Base-by-base conservation (phyloP, 2,329 filamentous ascomycete genomes). In the Trichoderma atroviride region DNA sequence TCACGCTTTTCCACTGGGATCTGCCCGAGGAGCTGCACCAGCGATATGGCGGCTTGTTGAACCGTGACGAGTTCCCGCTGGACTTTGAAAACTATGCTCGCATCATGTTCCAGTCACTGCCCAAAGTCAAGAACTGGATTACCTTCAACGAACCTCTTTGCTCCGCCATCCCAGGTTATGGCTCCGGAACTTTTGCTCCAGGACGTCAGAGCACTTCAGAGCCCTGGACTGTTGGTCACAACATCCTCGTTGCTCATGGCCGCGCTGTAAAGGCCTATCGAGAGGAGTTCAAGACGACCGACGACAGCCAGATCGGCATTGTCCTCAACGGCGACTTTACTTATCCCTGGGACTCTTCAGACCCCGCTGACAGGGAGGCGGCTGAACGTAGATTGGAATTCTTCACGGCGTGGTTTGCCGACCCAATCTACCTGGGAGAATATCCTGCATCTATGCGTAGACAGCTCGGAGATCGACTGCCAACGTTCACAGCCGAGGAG, bases 121-220 rank as follows among this genome's bases (percentile, higher is more conserved):
- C 89, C 66, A 91, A 90, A 79, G 92, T 94, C 76, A 93, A 93
- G 83, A 86, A 92, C 81, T 97, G 93, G 93, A 92, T 94, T 79
- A 96, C 92, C 31, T 93, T 95, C 82, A 96, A 96, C 79, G 93
- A 97, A 83, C 93, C 93, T 4, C 96, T 92, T 89, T 96, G 92
- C 81, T 92, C 89, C 72, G 88, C 91, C 64, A 90, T 96, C 71
- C 85, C 96, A 53, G 93, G 93, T 43, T 96, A 95, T 81, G 91
- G 86, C 76, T 88, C 87, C 53, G 93, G 93, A 33, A 83, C 88
- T 71, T 94, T 94, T 77, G 93, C 93, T 13, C 93, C 93, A 0
- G 93, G 93, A n/a, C 90, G 88, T 76, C 90, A 96, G 80, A 88
- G 92, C 72, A 85, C 78, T 70, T 90, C 87, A 55, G 93, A 97